phyloP scores from a whole-genome alignment of 2,329 filamentous ascomycete genomes.

The Pseudogymnoascus sp. region DNA sequence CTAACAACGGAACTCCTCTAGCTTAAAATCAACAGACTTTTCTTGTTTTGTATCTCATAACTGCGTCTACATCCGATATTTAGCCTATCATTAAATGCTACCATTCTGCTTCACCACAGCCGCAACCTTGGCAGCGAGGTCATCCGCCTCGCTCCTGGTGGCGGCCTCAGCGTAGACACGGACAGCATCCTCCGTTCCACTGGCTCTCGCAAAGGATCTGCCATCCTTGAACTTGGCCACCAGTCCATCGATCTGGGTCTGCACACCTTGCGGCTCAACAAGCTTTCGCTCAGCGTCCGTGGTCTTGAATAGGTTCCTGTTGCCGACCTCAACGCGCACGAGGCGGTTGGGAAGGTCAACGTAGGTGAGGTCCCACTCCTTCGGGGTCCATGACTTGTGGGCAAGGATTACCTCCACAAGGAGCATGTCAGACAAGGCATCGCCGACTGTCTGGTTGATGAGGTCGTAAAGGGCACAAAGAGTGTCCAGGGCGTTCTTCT shows the following conservation, averaged over 20 bases:
- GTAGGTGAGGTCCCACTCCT: constrained; percentile 90
- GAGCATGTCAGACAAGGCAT: constrained; percentile 91
- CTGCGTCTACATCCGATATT: not conserved
- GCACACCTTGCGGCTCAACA: constrained; percentile 67
- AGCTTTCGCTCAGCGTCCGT: constrained; percentile 88
- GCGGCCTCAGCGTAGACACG: constrained; percentile 93
- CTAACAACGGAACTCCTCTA: not conserved
- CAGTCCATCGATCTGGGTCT: constrained; percentile 76
- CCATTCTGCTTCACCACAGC: constrained; percentile 22
- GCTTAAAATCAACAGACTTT: not conserved
- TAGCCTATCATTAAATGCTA: constrained; percentile 10
- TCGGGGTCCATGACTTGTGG: constrained; percentile 84
- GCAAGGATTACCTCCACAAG: constrained; percentile 94
- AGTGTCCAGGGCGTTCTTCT: constrained; percentile 80
- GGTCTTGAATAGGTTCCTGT: constrained; percentile 84
- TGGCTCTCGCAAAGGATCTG: constrained; percentile 83
- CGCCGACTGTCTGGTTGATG: constrained; percentile 97
- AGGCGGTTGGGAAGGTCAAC: constrained; percentile 89
- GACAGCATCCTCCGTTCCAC: constrained; percentile 92
- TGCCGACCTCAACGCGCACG: constrained; percentile 81
- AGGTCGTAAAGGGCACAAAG: constrained; percentile 77
- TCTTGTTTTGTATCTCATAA: constrained; percentile 3
- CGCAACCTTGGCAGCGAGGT: constrained; percentile 74
- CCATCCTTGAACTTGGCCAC: constrained; percentile 89
- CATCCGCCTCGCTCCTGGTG: constrained; percentile 80